These are phyloP conservation scores for Ceratocystis lukuohia DNA, from an alignment of 2,329 filamentous ascomycete genomes.

Conservation along the genomic window DNA sequence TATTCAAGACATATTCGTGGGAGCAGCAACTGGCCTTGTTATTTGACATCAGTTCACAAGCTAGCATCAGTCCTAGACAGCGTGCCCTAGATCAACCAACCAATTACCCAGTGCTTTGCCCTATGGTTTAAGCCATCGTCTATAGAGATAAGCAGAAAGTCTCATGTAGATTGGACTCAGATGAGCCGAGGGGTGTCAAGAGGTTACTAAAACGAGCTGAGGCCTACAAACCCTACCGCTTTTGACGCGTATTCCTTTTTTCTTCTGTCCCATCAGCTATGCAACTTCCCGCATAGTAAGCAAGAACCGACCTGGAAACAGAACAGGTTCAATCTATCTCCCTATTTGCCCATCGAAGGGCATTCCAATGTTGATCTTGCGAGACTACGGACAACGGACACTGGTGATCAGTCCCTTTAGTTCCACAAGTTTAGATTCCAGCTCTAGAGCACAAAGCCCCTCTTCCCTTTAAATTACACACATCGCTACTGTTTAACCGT, in stretches of 20 bases:
- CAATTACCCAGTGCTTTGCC: too few relatives aligned
- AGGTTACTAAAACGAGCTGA: background rate
- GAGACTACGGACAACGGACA: background rate
- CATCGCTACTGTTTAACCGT: background rate
- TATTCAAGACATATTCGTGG: too few relatives aligned
- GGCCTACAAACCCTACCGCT: background rate
- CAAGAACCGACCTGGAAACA: background rate
- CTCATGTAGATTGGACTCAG: background rate
- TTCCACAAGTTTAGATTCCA: conserved; percentile 8
- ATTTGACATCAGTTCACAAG: too few relatives aligned
- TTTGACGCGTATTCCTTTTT: background rate
- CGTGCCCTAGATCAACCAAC: too few relatives aligned
- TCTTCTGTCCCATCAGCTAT: background rate
- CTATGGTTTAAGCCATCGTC: too few relatives aligned
- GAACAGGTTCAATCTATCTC: background rate
- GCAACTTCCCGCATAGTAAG: background rate
- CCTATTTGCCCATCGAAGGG: background rate
- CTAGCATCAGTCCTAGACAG: too few relatives aligned
- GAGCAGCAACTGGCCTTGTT: too few relatives aligned
- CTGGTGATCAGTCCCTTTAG: background rate
- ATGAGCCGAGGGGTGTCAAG: background rate
- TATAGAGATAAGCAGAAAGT: background rate
- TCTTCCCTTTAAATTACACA: background rate
- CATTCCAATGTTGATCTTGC: background rate
- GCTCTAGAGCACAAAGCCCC: background rate